Percentiles rank a stretch among this genome's conserved stretches.
Conservation (phyloP, 345 rosid genomes). For the Capsella bursapastoris region DNA sequence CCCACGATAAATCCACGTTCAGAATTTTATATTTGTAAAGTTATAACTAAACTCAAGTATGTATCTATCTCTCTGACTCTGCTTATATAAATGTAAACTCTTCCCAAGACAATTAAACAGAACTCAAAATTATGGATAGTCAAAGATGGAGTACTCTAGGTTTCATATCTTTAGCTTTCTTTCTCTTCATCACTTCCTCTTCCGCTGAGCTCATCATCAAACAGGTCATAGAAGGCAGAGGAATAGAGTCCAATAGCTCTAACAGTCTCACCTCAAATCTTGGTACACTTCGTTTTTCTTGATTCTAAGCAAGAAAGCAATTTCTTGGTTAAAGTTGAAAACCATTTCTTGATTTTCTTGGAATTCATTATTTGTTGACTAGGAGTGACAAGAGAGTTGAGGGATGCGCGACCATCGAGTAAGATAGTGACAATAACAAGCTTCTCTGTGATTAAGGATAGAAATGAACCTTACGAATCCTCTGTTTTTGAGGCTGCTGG, state of each 20-base stretch:
- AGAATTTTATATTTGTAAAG: neutral
- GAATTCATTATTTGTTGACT: neutral
- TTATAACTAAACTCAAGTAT: neutral
- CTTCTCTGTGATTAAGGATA: slow-evolving; percentile 39
- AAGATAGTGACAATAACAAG: slow-evolving; percentile 46
- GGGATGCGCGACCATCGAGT: slow-evolving; percentile 42
- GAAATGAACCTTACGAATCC: slow-evolving; percentile 42
- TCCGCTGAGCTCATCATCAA: slow-evolving; percentile 32
- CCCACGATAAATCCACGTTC: neutral
- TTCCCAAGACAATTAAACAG: neutral
- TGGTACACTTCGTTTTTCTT: slow-evolving; percentile 10
- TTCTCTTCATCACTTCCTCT: slow-evolving; percentile 39
- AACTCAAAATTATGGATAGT: slow-evolving; percentile 19
- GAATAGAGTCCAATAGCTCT: slow-evolving; percentile 23
- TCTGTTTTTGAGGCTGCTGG: slow-evolving; percentile 48
- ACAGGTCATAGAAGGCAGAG: slow-evolving; percentile 35
- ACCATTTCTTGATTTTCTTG: slow-evolving; percentile 6
- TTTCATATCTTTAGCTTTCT: slow-evolving; percentile 22
- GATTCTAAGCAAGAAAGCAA: too few species aligned
- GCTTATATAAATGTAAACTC: slow-evolving; percentile 4
- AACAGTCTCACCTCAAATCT: slow-evolving; percentile 23
- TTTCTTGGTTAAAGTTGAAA: neutral
- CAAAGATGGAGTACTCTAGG: slow-evolving; percentile 12
- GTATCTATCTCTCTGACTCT: neutral
- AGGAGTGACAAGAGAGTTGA: slow-evolving; percentile 39